phyloP scores from a whole-genome alignment of 805 yeast genomes.

The Wickerhamomyces chambardii region DNA sequence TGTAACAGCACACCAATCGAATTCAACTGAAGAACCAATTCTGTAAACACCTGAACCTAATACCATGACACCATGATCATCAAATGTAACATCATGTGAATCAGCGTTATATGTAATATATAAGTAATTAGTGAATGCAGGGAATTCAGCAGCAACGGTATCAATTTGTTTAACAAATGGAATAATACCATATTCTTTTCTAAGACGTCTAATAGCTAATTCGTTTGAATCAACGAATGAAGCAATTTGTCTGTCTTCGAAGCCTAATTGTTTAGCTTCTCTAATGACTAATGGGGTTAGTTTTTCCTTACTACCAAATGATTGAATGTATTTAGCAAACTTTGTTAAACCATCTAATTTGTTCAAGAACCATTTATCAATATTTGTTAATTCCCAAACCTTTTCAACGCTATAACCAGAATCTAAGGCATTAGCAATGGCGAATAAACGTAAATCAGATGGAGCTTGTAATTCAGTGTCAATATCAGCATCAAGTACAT shows the following conservation, averaged over 20 bases:
- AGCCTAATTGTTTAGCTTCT: conserved; percentile 94
- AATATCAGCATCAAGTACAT: conserved; percentile 85
- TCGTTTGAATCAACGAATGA: conserved; percentile 82
- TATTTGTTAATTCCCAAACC: conserved; percentile 84
- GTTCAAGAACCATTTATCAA: conserved; percentile 94
- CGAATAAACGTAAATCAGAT: conserved; percentile 94
- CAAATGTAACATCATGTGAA: conserved; percentile 75
- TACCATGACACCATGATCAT: conserved; percentile 92
- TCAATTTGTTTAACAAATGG: conserved; percentile 97
- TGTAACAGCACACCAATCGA: conserved; percentile 99
- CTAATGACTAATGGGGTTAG: conserved; percentile 56
- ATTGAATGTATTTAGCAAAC: conserved; percentile 55
- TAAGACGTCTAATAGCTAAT: conserved; percentile 81
- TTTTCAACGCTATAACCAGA: conserved; percentile 87
- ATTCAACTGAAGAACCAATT: conserved; percentile 97
- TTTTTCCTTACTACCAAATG: conserved; percentile 42
- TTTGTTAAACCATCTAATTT: conserved; percentile 70
- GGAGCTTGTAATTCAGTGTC: conserved; percentile 94
- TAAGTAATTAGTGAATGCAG: conserved; percentile 90
- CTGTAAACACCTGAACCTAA: conserved; percentile 98
- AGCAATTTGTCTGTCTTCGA: conserved; percentile 95
- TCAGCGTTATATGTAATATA: conserved; percentile 94
- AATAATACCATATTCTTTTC: conserved; percentile 77
- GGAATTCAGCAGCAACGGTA: conserved; percentile 99
- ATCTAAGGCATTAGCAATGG: conserved; percentile 89